These are phyloP conservation scores for Silene conica DNA, from an alignment of 148 eudicot genomes.

Conservation along the genomic window DNA sequence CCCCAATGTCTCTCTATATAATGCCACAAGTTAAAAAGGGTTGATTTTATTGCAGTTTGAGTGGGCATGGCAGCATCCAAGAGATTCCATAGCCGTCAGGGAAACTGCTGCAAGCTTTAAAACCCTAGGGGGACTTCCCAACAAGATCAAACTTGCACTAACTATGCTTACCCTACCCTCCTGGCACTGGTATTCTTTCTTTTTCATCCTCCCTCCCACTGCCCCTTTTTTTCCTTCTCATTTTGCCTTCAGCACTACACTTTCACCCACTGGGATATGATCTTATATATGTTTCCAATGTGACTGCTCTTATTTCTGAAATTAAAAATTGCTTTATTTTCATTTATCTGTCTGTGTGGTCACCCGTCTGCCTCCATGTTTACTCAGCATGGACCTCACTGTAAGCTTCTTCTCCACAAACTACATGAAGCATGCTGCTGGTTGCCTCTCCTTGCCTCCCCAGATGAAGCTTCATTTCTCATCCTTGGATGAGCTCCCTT, in stretches of 20 bases:
- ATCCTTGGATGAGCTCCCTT: slow-evolving; percentile 85
- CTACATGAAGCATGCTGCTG: slow-evolving; percentile 56
- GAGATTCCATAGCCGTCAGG: slow-evolving; percentile 67
- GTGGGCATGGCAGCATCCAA: slow-evolving; percentile 99
- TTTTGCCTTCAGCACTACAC: no score
- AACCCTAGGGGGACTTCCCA: slow-evolving; percentile 66
- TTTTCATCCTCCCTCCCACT: not conserved
- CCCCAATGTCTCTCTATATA: not conserved
- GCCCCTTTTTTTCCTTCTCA: not conserved
- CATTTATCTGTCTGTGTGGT: not conserved
- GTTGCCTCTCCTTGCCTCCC: slow-evolving; percentile 65
- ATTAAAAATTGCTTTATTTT: not conserved
- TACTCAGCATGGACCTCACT: slow-evolving; percentile 63
- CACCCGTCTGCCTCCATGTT: not conserved
- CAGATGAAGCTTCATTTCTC: slow-evolving; percentile 62
- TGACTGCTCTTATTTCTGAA: no score
- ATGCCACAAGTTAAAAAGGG: not conserved
- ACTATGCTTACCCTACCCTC: slow-evolving; percentile 84
- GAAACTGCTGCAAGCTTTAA: slow-evolving; percentile 65
- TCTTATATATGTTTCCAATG: not conserved
- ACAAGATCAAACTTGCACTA: slow-evolving; percentile 74
- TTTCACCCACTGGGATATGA: no score
- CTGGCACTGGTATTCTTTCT: slow-evolving; percentile 60
- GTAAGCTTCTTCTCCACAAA: slow-evolving; percentile 80
- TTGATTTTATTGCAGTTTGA: slow-evolving; percentile 60